phyloP scores from a whole-genome alignment of 1,139 yeast genomes.

The Protomyces inundatus region DNA sequence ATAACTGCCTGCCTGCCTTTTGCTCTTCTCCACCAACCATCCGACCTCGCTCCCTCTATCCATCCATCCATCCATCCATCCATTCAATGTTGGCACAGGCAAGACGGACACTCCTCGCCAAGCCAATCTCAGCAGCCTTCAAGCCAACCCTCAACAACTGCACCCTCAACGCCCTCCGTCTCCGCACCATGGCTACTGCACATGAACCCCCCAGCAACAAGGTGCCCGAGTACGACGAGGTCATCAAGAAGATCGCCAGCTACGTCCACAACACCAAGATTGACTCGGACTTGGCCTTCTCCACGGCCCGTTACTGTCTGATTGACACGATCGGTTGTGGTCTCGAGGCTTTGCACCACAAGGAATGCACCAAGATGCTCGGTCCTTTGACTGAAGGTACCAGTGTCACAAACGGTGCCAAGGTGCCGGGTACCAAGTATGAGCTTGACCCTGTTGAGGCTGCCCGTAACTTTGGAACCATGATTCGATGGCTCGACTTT shows the following conservation, averaged over 20 bases:
- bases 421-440: slow-evolving; percentile 50
- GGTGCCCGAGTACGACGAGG: slow-evolving; percentile 40
- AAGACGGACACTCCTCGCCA: background rate
- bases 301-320: slow-evolving; percentile 43
- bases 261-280: slow-evolving; percentile 49
- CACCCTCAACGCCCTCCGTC: slow-evolving; percentile 9
- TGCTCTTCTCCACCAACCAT: background rate
- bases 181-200: slow-evolving; percentile 16
- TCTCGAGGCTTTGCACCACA: slow-evolving; percentile 53
- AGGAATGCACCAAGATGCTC: slow-evolving; percentile 47
- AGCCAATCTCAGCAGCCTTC: background rate
- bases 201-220: slow-evolving; percentile 24
- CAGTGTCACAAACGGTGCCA: slow-evolving; percentile 51
- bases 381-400: slow-evolving; percentile 56
- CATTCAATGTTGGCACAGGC: background rate
- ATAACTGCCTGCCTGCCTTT: too few species aligned
- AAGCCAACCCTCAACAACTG: background rate
- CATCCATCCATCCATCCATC: background rate
- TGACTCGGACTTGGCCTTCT: slow-evolving; percentile 47
- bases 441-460: slow-evolving; percentile 54
- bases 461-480: slow-evolving; percentile 54
- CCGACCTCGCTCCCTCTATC: background rate
- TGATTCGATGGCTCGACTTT: slow-evolving; percentile 56
- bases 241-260: slow-evolving; percentile 48
- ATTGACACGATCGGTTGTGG: slow-evolving; percentile 58